Conservation (phyloP, 139 green algal genomes). For the Picochlorum sp. region DNA sequence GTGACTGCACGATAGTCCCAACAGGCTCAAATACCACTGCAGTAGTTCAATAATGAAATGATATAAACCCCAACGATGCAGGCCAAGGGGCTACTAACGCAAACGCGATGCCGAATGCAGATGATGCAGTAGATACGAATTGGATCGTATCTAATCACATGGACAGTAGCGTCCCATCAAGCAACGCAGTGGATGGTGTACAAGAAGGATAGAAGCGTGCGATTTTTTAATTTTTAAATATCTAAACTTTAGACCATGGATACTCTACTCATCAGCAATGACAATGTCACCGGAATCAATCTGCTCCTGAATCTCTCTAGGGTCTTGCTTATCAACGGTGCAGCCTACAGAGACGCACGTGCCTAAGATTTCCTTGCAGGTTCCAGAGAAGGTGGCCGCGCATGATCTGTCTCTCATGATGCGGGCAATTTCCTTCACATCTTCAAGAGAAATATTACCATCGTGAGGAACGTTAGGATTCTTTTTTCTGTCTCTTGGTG, state of each 20-base stretch:
- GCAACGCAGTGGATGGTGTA: too few species aligned
- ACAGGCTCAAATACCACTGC: too few species aligned
- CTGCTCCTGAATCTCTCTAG: conserved; percentile 80
- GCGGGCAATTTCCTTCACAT: conserved; percentile 93
- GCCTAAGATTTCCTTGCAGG: conserved; percentile 98
- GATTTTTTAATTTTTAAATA: background rate
- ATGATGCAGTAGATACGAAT: too few species aligned
- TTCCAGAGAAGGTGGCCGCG: conserved; percentile 79
- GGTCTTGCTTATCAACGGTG: conserved; percentile 92
- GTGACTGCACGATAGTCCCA: too few species aligned
- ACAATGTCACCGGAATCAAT: conserved; percentile 80
- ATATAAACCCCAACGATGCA: too few species aligned
- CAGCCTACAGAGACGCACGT: conserved; percentile 93
- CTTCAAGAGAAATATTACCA: conserved; percentile 89
- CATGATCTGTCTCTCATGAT: conserved; percentile 89
- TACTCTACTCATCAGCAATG: conserved; percentile 46
- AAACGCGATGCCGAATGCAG: too few species aligned
- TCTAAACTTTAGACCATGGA: background rate
- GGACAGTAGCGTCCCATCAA: too few species aligned
- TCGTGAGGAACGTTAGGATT: conserved; percentile 99
- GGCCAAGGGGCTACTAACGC: too few species aligned
- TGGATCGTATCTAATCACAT: too few species aligned
- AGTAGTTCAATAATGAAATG: too few species aligned
- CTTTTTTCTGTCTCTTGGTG: conserved; percentile 89
- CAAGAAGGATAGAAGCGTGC: too few species aligned